Conservation (phyloP, 2,329 filamentous ascomycete species). For the Botrytis fabae region DNA sequence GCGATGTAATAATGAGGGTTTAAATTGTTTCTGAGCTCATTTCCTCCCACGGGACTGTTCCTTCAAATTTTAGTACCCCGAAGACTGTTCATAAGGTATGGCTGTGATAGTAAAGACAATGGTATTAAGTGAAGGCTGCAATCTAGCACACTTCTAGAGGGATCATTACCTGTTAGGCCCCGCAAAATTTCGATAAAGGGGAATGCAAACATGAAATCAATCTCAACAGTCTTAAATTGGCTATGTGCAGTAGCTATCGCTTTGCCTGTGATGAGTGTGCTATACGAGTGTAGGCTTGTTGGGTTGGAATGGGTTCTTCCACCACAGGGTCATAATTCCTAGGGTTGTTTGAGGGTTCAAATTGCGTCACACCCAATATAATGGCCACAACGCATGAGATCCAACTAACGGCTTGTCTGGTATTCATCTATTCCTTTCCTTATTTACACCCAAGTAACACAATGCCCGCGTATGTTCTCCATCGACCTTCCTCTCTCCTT, state of each 20-base stretch:
- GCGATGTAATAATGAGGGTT: background rate
- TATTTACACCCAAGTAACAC: slow-evolving; percentile 38
- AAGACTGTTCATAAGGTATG: background rate
- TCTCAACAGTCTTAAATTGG: background rate
- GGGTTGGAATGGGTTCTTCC: background rate
- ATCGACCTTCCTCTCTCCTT: background rate
- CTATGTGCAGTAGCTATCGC: background rate
- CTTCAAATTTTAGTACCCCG: background rate
- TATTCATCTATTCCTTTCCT: slow-evolving; percentile 30
- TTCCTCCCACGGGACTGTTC: background rate
- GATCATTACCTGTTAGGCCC: background rate
- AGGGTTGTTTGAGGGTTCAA: background rate
- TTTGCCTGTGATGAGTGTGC: background rate
- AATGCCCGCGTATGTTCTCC: slow-evolving; percentile 13
- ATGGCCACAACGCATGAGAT: background rate
- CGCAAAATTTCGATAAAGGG: background rate
- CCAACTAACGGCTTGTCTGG: slow-evolving; percentile 20
- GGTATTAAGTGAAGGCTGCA: background rate
- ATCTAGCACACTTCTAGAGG: background rate
- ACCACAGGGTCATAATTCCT: background rate
- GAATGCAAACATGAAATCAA: background rate
- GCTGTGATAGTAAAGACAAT: background rate
- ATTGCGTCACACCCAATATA: slow-evolving; percentile 12
- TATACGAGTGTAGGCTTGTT: background rate
- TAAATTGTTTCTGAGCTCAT: background rate